Evolutionary conservation across 164 flowering plant species (phyloP).

Genomic region (Magnolia kwangsiensis): DNA sequence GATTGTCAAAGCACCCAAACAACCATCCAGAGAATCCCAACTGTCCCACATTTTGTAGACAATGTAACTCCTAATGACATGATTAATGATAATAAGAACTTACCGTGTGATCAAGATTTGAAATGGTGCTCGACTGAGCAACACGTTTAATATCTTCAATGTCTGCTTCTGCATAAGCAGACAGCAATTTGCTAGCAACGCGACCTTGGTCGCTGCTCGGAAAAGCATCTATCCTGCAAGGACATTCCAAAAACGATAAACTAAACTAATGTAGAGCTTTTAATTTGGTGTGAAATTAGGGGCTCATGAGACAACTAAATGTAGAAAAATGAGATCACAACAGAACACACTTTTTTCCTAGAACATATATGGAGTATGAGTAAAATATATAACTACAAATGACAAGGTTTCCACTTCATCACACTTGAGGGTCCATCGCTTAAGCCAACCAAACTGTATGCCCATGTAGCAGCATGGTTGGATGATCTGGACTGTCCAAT

Average conservation of each 20-base stretch:
- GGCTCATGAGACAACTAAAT: too few relatives aligned
- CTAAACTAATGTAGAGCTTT: too few relatives aligned
- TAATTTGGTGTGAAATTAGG: too few relatives aligned
- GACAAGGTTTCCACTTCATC: background rate
- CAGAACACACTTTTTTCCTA: background rate
- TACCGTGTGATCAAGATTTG: slow-evolving; percentile 82
- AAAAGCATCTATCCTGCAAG: slow-evolving; percentile 74
- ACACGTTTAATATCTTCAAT: slow-evolving; percentile 81
- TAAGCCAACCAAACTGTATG: background rate
- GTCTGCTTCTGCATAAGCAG: slow-evolving; percentile 82
- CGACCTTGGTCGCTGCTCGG: slow-evolving; percentile 76
- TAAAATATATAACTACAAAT: too few relatives aligned
- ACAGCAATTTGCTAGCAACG: slow-evolving; percentile 69
- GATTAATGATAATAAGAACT: background rate
- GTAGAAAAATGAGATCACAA: too few relatives aligned
- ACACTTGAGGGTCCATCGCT: background rate
- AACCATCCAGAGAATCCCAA: background rate
- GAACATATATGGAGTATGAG: background rate
- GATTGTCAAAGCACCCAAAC: background rate
- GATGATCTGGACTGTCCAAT: background rate
- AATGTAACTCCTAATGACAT: background rate
- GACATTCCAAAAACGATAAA: background rate
- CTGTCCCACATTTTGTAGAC: background rate
- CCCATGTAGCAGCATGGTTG: background rate
- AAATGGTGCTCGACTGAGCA: slow-evolving; percentile 68